phyloP scores from a whole-genome alignment of 2,329 filamentous ascomycete species.

The Cercospora janseana region DNA sequence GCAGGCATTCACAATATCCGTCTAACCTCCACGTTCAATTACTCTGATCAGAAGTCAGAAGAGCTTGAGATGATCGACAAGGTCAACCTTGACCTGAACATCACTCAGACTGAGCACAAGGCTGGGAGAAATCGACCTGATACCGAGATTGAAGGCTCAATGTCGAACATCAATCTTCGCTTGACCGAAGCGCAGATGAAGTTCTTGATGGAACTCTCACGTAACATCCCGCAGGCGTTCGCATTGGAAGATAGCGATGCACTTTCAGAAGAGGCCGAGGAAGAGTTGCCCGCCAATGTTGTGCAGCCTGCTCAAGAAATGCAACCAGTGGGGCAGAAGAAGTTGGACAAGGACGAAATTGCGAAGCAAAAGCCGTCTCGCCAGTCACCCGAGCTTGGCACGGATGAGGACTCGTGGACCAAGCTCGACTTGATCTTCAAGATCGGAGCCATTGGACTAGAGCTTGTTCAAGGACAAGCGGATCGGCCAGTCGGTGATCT shows the following conservation, averaged over 20 bases:
- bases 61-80: slow-evolving; percentile 96
- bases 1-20: slow-evolving; percentile 90
- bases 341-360: slow-evolving; percentile 19
- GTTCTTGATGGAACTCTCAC: slow-evolving; percentile 82
- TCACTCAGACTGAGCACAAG: slow-evolving; percentile 87
- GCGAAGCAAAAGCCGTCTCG: slow-evolving; percentile 34
- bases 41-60: slow-evolving; percentile 67
- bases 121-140: slow-evolving; percentile 76
- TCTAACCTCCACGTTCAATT: slow-evolving; percentile 86
- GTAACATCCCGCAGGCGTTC: slow-evolving; percentile 85
- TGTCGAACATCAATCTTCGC: slow-evolving; percentile 89
- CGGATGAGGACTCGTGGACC: slow-evolving; percentile 74
- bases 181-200: slow-evolving; percentile 89
- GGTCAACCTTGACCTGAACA: slow-evolving; percentile 87
- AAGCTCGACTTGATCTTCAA: slow-evolving; percentile 91
- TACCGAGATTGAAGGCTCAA: slow-evolving; percentile 82
- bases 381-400: slow-evolving; percentile 64
- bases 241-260: slow-evolving; percentile 68
- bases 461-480: slow-evolving; percentile 75
- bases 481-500: slow-evolving; percentile 75
- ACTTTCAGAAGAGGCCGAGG: slow-evolving; percentile 67
- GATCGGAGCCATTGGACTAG: slow-evolving; percentile 80
- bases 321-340: slow-evolving; percentile 48
- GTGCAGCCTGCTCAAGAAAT: slow-evolving; percentile 51
- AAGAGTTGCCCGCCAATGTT: slow-evolving; percentile 64